A percentile compares a stretch with the other conserved stretches of the same genome.
Evolutionary conservation across 2,329 filamentous ascomycete species (phyloP).

Genomic region (Graphiopsis chlorocephala): DNA sequence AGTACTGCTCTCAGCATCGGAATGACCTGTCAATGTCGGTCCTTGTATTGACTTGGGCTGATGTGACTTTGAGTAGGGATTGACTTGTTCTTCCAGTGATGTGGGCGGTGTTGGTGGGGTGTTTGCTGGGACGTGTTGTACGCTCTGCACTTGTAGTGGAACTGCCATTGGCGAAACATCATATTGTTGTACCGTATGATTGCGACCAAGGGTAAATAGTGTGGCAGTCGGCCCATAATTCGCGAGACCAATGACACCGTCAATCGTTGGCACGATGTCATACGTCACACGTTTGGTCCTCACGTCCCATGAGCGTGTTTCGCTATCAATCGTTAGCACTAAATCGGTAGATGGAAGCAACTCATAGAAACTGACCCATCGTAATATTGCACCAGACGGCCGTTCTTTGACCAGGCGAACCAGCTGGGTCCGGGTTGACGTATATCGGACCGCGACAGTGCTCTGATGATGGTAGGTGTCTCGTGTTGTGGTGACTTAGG

Average conservation of each 20-base stretch:
- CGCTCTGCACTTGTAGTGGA: conserved; percentile 75
- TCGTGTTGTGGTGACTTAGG: conserved; percentile 75
- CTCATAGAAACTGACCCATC: conserved; percentile 67
- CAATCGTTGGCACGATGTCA: conserved; percentile 80
- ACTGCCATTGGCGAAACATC: conserved; percentile 73
- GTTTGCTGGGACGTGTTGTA: conserved; percentile 78
- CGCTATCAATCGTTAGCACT: no score
- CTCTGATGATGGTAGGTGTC: conserved; percentile 77
- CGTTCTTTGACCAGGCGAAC: conserved; percentile 99
- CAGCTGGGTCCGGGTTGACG: conserved; percentile 77
- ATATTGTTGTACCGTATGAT: conserved; percentile 91
- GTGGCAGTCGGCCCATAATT: conserved; percentile 88
- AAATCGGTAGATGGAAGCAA: not conserved
- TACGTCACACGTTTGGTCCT: conserved; percentile 95
- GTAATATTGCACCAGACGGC: conserved; percentile 86
- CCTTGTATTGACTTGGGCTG: not conserved
- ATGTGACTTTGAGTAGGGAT: conserved; percentile 18
- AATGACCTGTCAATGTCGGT: conserved; percentile 21
- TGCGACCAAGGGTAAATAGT: conserved; percentile 84
- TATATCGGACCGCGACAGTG: conserved; percentile 76
- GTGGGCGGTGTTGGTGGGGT: conserved; percentile 80
- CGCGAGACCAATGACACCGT: conserved; percentile 76
- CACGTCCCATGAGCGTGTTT: conserved; percentile 95
- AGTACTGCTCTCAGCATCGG: conserved; percentile 69
- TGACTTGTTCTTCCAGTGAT: conserved; percentile 67